phyloP scores from a whole-genome alignment of 805 yeast genomes.

The Metschnikowia lachancei region DNA sequence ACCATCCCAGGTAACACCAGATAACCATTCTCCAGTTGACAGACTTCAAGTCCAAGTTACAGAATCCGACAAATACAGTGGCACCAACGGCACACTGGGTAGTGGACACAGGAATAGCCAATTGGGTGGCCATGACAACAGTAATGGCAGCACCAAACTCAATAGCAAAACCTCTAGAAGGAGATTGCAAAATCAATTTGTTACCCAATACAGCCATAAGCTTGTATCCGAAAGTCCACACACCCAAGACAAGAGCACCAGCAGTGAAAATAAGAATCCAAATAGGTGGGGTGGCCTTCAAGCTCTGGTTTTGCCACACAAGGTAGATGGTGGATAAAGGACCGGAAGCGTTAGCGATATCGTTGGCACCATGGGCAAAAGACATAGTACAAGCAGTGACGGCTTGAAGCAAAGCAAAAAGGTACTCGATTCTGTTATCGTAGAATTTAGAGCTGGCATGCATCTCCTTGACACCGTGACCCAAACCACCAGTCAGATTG shows the following conservation, averaged over 20 bases:
- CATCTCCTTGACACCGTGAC: slow-evolving; percentile 48
- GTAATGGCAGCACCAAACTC: slow-evolving; percentile 79
- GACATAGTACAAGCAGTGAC: slow-evolving; percentile 78
- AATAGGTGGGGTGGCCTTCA: slow-evolving; percentile 60
- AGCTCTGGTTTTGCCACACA: slow-evolving; percentile 54
- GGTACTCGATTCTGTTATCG: slow-evolving; percentile 66
- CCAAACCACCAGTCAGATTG: slow-evolving; percentile 32
- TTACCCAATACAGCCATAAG: slow-evolving; percentile 72
- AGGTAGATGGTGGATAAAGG: slow-evolving; percentile 66
- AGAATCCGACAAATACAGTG: slow-evolving; percentile 70
- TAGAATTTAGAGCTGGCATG: slow-evolving; percentile 61
- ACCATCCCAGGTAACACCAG: slow-evolving; percentile 73
- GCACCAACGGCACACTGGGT: slow-evolving; percentile 81
- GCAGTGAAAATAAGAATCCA: slow-evolving; percentile 74
- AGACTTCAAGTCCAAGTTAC: slow-evolving; percentile 59
- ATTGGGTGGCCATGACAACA: slow-evolving; percentile 70
- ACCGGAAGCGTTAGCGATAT: slow-evolving; percentile 75
- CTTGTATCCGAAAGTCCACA: slow-evolving; percentile 69
- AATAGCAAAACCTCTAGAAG: slow-evolving; percentile 72
- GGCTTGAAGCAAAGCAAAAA: slow-evolving; percentile 66
- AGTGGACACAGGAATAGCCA: slow-evolving; percentile 70
- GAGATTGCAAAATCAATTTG: slow-evolving; percentile 71
- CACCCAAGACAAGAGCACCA: slow-evolving; percentile 61
- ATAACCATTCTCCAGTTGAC: slow-evolving; percentile 76
- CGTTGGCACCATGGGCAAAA: slow-evolving; percentile 80